phyloP scores from a whole-genome alignment of 2,329 filamentous ascomycete genomes.

The Magnaporthiopsis poae region DNA sequence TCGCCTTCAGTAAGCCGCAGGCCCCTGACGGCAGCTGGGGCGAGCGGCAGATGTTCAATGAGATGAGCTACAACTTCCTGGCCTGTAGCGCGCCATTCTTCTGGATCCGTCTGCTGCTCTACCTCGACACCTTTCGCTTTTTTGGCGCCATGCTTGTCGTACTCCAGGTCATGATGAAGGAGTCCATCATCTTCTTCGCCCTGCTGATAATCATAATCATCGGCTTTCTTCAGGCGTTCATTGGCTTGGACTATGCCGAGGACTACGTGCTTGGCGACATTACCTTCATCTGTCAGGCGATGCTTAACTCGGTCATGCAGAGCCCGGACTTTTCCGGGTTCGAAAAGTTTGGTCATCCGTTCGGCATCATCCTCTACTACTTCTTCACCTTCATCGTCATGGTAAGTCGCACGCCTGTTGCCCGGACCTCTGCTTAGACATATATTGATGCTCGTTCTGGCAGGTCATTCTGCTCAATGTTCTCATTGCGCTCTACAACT shows the following conservation, averaged over 20 bases:
- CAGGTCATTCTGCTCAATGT: conserved; percentile 72
- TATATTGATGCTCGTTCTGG: no score
- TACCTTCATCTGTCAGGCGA: conserved; percentile 65
- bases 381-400: conserved; percentile 93
- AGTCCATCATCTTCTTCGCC: conserved; percentile 92
- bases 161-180: conserved; percentile 87
- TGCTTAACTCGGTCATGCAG: conserved; percentile 86
- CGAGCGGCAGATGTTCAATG: conserved; percentile 56
- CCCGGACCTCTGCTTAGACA: no score
- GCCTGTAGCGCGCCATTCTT: conserved; percentile 94
- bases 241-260: conserved; percentile 79
- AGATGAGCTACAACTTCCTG: conserved; percentile 84
- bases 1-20: conserved; percentile 56
- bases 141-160: conserved; percentile 98
- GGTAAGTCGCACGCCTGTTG: conserved; percentile 18
- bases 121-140: conserved; percentile 86
- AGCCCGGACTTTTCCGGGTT: conserved; percentile 83
- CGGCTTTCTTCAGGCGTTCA: conserved; percentile 85
- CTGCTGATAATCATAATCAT: conserved; percentile 73
- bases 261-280: conserved; percentile 59
- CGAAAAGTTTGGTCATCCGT: conserved; percentile 82
- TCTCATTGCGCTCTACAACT: conserved; percentile 93
- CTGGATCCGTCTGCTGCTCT: conserved; percentile 84
- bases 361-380: conserved; percentile 92
- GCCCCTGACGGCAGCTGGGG: conserved; percentile 31